Percentiles rank a stretch among this genome's conserved stretches.
Evolutionary conservation across 108 stramenopile species (phyloP).

Genomic region (Skeletonema menzelii): DNA sequence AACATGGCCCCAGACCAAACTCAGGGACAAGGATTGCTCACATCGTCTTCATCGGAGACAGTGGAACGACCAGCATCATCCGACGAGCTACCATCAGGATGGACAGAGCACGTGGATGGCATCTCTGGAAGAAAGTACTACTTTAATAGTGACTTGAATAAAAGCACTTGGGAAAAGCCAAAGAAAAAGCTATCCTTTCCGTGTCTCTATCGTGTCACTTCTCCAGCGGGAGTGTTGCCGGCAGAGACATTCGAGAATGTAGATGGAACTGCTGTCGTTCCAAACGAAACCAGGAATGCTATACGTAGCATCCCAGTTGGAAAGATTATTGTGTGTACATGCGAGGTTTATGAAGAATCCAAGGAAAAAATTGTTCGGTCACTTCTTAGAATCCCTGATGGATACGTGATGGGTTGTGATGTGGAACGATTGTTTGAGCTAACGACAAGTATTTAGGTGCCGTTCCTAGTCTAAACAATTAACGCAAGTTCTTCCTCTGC

Average conservation of each 20-base stretch:
- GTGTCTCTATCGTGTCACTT: not conserved
- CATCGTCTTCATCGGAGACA: not conserved
- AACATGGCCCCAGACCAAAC: not conserved
- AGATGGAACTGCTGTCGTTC: not conserved
- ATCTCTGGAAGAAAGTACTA: constrained; percentile 17
- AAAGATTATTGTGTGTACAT: not conserved
- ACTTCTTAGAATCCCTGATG: constrained; percentile 1
- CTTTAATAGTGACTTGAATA: constrained; percentile 4
- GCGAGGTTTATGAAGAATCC: not conserved
- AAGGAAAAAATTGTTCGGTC: not conserved
- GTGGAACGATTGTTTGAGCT: not conserved
- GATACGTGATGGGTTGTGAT: not conserved
- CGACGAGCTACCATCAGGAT: not conserved
- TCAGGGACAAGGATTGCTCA: not conserved
- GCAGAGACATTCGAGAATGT: not conserved
- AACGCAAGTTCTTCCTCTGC: not conserved
- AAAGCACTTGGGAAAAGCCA: constrained; percentile 15
- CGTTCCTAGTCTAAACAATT: not conserved
- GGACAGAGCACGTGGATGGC: constrained; percentile 10
- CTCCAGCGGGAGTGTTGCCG: not conserved
- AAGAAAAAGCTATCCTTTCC: not conserved
- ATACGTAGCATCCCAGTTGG: not conserved
- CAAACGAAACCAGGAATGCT: not conserved
- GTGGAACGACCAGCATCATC: not conserved
- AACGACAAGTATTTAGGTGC: not conserved